Conservation (phyloP, 2,329 filamentous ascomycete genomes). For the Pseudogymnoascus sp. region DNA sequence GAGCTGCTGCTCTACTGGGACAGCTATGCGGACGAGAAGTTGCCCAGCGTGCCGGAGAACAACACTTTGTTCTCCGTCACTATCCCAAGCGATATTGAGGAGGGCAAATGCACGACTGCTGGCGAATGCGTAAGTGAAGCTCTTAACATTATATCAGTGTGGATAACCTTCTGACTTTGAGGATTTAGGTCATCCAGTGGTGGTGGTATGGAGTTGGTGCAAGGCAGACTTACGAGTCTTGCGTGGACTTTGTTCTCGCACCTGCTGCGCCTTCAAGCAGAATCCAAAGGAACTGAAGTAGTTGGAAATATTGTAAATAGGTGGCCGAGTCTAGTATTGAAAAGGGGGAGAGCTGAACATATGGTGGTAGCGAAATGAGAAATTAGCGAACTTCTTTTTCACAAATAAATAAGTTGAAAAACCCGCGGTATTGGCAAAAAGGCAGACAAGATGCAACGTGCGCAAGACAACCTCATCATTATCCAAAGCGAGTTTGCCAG, state of each 20-base stretch:
- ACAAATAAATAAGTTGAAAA: too few relatives aligned
- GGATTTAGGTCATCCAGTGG: constrained; percentile 45
- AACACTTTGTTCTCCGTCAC: constrained; percentile 44
- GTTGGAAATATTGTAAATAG: background rate
- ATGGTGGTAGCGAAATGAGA: background rate
- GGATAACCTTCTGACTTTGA: constrained; percentile 24
- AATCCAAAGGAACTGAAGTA: background rate
- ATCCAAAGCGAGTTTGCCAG: too few relatives aligned
- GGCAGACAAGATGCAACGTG: too few relatives aligned
- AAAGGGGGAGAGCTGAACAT: background rate
- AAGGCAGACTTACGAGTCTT: constrained; percentile 48
- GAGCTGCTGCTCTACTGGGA: constrained; percentile 40
- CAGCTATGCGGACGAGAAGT: constrained; percentile 39
- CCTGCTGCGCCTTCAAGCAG: background rate
- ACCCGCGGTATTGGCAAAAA: too few relatives aligned
- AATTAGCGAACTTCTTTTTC: background rate
- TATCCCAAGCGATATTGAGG: constrained; percentile 39
- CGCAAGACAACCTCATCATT: too few relatives aligned
- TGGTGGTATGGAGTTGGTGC: constrained; percentile 42
- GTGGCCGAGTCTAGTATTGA: background rate
- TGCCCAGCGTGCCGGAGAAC: constrained; percentile 32
- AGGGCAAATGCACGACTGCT: constrained; percentile 30
- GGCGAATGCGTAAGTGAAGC: constrained; percentile 20
- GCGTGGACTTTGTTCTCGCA: constrained; percentile 38
- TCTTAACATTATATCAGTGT: background rate